These are phyloP conservation scores for Heliamphora exappendiculata DNA, from an alignment of 148 eudicot genomes.

Conservation along the genomic window DNA sequence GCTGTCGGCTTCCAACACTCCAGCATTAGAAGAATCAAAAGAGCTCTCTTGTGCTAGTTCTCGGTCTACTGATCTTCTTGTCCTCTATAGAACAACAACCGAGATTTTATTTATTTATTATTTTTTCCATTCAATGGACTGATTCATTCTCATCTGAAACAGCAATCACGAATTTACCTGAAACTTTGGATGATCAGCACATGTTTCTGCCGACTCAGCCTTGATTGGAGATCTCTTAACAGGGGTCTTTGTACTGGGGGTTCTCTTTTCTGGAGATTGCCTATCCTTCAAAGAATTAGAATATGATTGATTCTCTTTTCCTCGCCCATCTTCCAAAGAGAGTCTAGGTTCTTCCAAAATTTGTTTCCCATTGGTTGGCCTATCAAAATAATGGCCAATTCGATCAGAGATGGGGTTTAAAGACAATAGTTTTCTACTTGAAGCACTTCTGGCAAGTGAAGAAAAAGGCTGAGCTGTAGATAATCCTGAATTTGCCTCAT, in stretches of 20 bases:
- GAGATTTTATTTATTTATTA: not conserved
- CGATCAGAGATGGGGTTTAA: conserved; percentile 29
- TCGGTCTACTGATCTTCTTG: conserved; percentile 31
- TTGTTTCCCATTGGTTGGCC: conserved; percentile 15
- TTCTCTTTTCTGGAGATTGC: conserved; percentile 25
- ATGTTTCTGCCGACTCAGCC: conserved; percentile 30
- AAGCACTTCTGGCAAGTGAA: conserved; percentile 38
- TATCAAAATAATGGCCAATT: conserved; percentile 19
- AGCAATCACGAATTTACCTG: conserved; percentile 29
- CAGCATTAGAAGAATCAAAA: conserved; percentile 33
- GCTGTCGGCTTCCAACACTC: conserved; percentile 31
- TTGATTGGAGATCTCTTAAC: conserved; percentile 36
- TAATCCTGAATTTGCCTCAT: conserved; percentile 21
- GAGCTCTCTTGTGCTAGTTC: conserved; percentile 43
- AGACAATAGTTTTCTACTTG: conserved; percentile 31
- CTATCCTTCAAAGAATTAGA: conserved; percentile 21
- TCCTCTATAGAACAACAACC: conserved; percentile 15
- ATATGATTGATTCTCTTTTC: conserved; percentile 31
- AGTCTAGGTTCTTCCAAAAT: conserved; percentile 10
- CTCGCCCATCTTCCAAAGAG: conserved; percentile 19
- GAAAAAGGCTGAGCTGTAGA: conserved; percentile 17
- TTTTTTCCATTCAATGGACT: not conserved
- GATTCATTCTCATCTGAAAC: not conserved
- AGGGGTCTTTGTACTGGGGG: conserved; percentile 19
- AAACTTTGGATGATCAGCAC: conserved; percentile 21